Base-by-base conservation (phyloP, 306 rosid species). In the Comarum palustre region DNA sequence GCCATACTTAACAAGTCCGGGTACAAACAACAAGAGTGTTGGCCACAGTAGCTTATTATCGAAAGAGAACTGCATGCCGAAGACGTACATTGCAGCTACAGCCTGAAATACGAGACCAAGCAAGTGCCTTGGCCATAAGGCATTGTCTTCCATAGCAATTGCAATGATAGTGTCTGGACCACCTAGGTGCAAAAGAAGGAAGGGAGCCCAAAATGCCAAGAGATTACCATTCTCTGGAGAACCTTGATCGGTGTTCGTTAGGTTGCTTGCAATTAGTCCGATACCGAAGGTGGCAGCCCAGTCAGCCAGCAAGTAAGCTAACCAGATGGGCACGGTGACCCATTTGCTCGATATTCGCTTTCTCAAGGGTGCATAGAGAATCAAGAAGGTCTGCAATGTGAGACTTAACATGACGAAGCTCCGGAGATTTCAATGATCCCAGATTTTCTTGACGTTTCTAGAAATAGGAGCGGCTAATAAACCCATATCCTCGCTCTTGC, bases 191-290 rank as follows among this genome's bases (percentile, higher is more conserved):
- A 59, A 59, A 3, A 52, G 59, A 17, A 84, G 82, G 52, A 81
- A 84, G 32, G 86, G 82, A 45, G 88, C 69, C 88, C 88, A 84
- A 0, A 84, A 81, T 3, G 84, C 82, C 20, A 77, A 63, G 6
- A 81, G 72, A 43, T 20, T 16, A 1, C 17, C 48, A 9, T 15
- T 25, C 29, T 6, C 42, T 6, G 0, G 0, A 8, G 14, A 15
- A 7, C 5, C 9, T 0, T 5, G 0, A 14, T 62, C 59, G 10
- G 22, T 5, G 0, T 51, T n/a, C 4, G 22, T 46, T 68, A 79
- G 69, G 45, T 60, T 74, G 65, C 43, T 80, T 42, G 84, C 67
- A 11, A 84, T 80, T 14, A 69, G 47, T 8, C 84, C 87, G 4
- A 84, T 66, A 2, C 71, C 66, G 41, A 77, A 77, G 27, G 4